Evolutionary conservation across 2,329 filamentous ascomycete genomes (phyloP).

Genomic region (Akanthomyces muscarius): DNA sequence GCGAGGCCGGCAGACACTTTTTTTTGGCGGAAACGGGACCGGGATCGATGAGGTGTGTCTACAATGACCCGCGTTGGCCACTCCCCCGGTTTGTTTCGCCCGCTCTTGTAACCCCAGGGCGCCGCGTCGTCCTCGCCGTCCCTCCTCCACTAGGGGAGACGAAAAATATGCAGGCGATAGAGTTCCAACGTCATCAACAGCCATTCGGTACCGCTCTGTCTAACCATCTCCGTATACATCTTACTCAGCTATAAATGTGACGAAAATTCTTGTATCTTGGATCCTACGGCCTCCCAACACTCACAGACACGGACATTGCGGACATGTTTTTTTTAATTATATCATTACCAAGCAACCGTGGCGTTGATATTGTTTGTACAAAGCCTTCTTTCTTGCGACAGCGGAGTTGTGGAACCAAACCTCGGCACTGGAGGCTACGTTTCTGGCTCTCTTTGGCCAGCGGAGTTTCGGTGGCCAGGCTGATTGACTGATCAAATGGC

Average conservation of each 20-base stretch:
- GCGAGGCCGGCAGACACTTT: neutral
- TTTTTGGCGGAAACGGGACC: neutral
- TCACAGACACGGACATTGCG: neutral
- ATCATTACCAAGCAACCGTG: neutral
- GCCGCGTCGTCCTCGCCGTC: neutral
- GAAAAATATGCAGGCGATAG: neutral
- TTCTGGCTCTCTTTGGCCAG: neutral
- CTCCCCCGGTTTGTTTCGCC: neutral
- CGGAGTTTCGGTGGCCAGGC: neutral
- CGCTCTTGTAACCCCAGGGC: neutral
- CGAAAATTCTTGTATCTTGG: neutral
- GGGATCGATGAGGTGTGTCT: neutral
- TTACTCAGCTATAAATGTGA: neutral
- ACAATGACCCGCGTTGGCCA: neutral
- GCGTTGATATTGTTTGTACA: neutral
- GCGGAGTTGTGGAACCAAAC: constrained; percentile 6
- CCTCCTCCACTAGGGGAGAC: neutral
- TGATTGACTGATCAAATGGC: too few relatives aligned
- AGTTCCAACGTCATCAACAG: constrained; percentile 11
- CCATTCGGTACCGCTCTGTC: neutral
- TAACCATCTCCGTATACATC: neutral
- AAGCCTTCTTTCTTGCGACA: too few relatives aligned
- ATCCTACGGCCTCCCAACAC: too few relatives aligned
- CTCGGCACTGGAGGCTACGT: neutral
- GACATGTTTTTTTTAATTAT: too few relatives aligned